Evolutionary conservation across 768 basidiomycete species (phyloP).

Genomic region (Panaeolus papilionaceus): DNA sequence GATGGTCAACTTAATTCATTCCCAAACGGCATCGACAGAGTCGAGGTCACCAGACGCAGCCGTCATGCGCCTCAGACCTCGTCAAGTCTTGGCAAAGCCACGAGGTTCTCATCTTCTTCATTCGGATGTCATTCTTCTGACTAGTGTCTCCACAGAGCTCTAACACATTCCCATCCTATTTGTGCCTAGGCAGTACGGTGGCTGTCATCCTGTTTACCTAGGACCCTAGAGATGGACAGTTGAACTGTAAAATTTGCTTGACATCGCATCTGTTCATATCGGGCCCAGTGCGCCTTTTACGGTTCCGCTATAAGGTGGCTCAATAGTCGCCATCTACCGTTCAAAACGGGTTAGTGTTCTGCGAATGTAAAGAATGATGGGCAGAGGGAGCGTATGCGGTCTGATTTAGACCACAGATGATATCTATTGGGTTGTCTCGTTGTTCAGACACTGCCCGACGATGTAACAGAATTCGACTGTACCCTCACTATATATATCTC

Average conservation of each 20-base stretch:
- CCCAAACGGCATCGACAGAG: background rate
- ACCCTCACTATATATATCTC: background rate
- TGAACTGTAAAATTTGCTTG: slow-evolving; percentile 2
- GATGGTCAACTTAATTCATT: background rate
- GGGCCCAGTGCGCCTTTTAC: slow-evolving; percentile 2
- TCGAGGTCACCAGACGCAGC: background rate
- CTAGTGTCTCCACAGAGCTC: background rate
- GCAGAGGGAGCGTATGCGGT: background rate
- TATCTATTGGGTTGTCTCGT: background rate
- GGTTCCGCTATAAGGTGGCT: background rate
- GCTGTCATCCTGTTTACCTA: slow-evolving; percentile 1
- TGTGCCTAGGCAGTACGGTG: background rate
- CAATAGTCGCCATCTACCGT: background rate
- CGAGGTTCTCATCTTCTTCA: slow-evolving; percentile 3
- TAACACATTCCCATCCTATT: background rate
- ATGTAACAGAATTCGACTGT: background rate
- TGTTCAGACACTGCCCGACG: background rate
- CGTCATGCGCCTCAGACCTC: background rate
- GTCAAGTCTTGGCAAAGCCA: slow-evolving; percentile 2
- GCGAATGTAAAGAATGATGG: background rate
- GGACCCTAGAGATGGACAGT: slow-evolving; percentile 13
- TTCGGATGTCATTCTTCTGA: background rate
- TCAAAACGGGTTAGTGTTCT: background rate
- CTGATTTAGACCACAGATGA: background rate
- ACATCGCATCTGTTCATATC: slow-evolving; percentile 11